phyloP scores from a whole-genome alignment of 305 asterid species.

The Fraxinus xanthoxyloides region DNA sequence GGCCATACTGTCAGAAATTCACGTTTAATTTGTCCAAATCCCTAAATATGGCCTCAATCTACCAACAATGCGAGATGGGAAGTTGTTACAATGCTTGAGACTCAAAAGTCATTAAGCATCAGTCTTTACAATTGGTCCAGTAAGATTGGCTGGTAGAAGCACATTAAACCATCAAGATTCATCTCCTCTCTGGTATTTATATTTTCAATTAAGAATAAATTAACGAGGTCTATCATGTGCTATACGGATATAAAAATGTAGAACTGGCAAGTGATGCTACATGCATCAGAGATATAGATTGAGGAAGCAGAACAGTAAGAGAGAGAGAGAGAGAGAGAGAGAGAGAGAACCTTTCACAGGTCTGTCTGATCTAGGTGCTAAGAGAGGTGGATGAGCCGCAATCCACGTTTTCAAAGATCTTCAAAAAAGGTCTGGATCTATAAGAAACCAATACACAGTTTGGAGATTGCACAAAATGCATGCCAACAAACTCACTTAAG shows the following conservation, averaged over 20 bases:
- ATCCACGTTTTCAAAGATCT: constrained; percentile 87
- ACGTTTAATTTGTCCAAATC: background rate
- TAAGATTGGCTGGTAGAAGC: background rate
- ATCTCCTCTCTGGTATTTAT: background rate
- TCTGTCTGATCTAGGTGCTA: constrained; percentile 60
- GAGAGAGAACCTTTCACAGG: constrained; percentile 47
- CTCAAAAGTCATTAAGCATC: background rate
- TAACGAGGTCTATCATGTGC: background rate
- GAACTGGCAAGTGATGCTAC: background rate
- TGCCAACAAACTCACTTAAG: constrained; percentile 52
- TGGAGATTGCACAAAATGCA: background rate
- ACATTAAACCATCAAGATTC: background rate
- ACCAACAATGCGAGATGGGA: background rate
- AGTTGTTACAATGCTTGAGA: background rate
- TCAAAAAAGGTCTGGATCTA: constrained; percentile 21
- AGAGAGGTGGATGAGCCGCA: constrained; percentile 64
- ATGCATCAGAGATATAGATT: constrained; percentile 16
- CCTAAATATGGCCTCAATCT: background rate
- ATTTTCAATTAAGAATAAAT: constrained; percentile 7
- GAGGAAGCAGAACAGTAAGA: constrained; percentile 3
- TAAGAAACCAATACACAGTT: background rate
- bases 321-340: background rate
- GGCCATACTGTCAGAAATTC: background rate
- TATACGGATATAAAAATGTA: background rate
- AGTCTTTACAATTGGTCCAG: background rate